A percentile compares a stretch with the other conserved stretches of the same genome.
phyloP scores from a whole-genome alignment of 2,329 filamentous ascomycete genomes.

The Talaromyces sp. region DNA sequence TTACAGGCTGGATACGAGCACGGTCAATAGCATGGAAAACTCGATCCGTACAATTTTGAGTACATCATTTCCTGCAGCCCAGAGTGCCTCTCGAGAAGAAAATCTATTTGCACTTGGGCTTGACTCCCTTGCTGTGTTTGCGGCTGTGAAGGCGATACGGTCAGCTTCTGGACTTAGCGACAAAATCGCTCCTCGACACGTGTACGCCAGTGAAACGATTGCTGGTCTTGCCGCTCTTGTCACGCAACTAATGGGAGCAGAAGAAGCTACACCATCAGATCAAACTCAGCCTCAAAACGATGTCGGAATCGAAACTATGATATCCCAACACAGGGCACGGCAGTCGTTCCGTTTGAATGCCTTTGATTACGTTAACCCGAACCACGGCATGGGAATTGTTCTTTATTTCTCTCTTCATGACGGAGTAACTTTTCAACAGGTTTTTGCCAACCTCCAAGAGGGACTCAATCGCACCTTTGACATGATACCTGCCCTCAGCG shows the following conservation, averaged over 20 bases:
- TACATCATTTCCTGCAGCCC: background rate
- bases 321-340: background rate
- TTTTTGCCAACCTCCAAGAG: slow-evolving; percentile 9
- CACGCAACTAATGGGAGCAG: background rate
- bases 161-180: background rate
- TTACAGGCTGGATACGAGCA: background rate
- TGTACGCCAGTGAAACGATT: slow-evolving; percentile 7
- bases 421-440: background rate
- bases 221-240: background rate
- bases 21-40: background rate
- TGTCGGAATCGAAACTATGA: background rate
- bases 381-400: slow-evolving; percentile 12
- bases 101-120: slow-evolving; percentile 1
- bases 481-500: slow-evolving; percentile 9
- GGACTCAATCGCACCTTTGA: slow-evolving; percentile 13
- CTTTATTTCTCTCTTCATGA: slow-evolving; percentile 10
- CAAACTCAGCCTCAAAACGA: background rate
- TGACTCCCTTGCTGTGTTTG: slow-evolving; percentile 10
- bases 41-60: background rate
- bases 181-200: slow-evolving; percentile 3
- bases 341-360: slow-evolving; percentile 9
- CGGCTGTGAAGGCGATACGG: background rate
- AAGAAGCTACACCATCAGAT: background rate
- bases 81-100: background rate
- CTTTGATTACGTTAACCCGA: slow-evolving; percentile 10